A percentile compares a stretch with the other conserved stretches of the same genome.
Conservation (phyloP, 768 basidiomycete species). For the Chiua virens region DNA sequence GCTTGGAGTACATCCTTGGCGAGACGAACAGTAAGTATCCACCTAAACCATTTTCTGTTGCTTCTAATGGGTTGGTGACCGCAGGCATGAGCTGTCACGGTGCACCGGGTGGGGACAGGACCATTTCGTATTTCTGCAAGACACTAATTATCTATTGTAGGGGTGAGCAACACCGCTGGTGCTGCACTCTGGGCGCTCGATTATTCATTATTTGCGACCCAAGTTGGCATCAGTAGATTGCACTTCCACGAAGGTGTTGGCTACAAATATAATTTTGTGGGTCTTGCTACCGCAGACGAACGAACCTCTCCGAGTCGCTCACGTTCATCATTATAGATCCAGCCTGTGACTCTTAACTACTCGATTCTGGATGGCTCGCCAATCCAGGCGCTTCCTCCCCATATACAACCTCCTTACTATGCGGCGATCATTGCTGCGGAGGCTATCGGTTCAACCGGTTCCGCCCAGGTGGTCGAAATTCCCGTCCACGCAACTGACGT, state of each 20-base stretch:
- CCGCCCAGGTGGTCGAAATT: constrained; percentile 47
- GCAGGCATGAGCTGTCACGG: constrained; percentile 39
- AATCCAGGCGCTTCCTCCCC: constrained; percentile 53
- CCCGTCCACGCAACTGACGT: constrained; percentile 44
- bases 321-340: constrained; percentile 40
- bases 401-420: constrained; percentile 68
- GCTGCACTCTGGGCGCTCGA: constrained; percentile 69
- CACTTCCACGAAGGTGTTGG: constrained; percentile 71
- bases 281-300: neutral
- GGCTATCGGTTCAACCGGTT: constrained; percentile 50
- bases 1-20: constrained; percentile 60
- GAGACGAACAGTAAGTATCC: constrained; percentile 56
- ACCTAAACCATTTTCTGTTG: constrained; percentile 15
- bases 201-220: constrained; percentile 59
- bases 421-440: constrained; percentile 60
- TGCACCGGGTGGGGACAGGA: constrained; percentile 23
- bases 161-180: constrained; percentile 69
- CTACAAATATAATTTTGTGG: constrained; percentile 67
- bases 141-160: constrained; percentile 27
- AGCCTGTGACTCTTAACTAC: constrained; percentile 56
- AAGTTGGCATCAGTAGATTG: constrained; percentile 51
- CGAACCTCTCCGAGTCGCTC: neutral
- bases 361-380: constrained; percentile 57
- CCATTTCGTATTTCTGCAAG: neutral
- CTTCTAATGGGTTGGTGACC: constrained; percentile 1